Conservation (phyloP, 2,329 filamentous ascomycete species). For the Diaporthe sp. region DNA sequence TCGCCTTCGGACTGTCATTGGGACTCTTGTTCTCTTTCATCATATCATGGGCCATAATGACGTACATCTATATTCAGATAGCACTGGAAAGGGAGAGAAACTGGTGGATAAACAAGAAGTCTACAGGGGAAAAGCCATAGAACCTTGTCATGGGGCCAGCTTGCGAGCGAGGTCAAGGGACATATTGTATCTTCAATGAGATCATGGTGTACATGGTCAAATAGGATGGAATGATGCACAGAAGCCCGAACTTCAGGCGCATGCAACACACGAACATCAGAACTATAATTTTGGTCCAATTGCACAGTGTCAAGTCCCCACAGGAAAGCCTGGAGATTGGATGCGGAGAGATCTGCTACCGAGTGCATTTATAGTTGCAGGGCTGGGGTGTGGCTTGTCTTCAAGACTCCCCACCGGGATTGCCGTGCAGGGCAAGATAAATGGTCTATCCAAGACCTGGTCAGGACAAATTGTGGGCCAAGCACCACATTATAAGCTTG, state of each 20-base stretch:
- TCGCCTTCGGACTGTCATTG: conserved; percentile 39
- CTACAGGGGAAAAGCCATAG: conserved; percentile 27
- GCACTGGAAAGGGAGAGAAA: conserved; percentile 38
- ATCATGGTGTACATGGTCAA: background rate
- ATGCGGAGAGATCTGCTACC: background rate
- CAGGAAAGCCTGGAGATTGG: background rate
- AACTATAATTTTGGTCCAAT: background rate
- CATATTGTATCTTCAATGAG: background rate
- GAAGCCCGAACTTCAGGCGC: background rate
- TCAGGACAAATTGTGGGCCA: background rate
- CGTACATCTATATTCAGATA: conserved; percentile 35
- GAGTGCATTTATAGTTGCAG: background rate
- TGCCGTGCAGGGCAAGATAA: background rate
- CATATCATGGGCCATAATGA: conserved; percentile 35
- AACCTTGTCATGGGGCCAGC: background rate
- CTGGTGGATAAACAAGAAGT: conserved; percentile 36
- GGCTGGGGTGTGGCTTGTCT: background rate
- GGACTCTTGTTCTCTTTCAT: conserved; percentile 39
- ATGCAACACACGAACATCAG: background rate
- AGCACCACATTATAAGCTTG: background rate
- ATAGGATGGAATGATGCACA: background rate
- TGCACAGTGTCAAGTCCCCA: background rate
- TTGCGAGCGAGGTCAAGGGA: background rate
- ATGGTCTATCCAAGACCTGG: background rate
- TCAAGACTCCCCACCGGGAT: background rate